Base-by-base conservation (phyloP, 257 asterid species). In the Penstemon barbatus region DNA sequence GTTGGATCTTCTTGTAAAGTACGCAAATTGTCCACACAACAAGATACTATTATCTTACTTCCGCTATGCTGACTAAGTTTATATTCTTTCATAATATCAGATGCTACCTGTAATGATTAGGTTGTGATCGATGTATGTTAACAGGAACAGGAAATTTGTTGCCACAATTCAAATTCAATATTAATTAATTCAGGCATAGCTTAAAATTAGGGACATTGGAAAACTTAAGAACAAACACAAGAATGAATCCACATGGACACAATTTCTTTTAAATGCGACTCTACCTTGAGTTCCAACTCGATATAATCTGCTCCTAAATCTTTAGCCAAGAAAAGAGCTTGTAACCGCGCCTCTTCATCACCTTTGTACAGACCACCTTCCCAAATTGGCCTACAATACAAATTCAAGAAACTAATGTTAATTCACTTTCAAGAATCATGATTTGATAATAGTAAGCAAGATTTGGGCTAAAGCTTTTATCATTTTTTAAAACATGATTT, bases 221-320 rank as follows among this genome's bases (percentile, higher is more conserved):
- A 43, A 8, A 25, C 33, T 25, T 25, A 25, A 25, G 33, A 25
- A 25, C 33, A 25, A 12, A 6, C 39, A 25, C 55, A 43, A 25
- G 3, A 40, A 52, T 39, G 33, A 25, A 25, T 25, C 33, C 33
- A 25, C 33, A 25, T 25, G 2, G 33, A 25, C 33, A 25, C 33
- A 25, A 0, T 1, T 25, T 25, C 33, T 25, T 25, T 25, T 25
- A 25, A 1, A 25, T 25, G 33, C 48, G 61, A 51, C 58, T 38
- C 43, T 68, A 86, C 93, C 90, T 84, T 73, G 75, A 78, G 66
- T 51, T 86, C 88, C 75, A 82, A 71, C 33, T 86, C 93, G 25
- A 86, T 69, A 71, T 82, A 86, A 73, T 86, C 90, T 15, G 84
- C 89, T 41, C 88, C 90, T 58, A 86, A 74, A 66, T 86, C 80